A percentile compares a stretch with the other conserved stretches of the same genome.
phyloP scores from a whole-genome alignment of 345 rosid genomes.

The Citrus inodora region DNA sequence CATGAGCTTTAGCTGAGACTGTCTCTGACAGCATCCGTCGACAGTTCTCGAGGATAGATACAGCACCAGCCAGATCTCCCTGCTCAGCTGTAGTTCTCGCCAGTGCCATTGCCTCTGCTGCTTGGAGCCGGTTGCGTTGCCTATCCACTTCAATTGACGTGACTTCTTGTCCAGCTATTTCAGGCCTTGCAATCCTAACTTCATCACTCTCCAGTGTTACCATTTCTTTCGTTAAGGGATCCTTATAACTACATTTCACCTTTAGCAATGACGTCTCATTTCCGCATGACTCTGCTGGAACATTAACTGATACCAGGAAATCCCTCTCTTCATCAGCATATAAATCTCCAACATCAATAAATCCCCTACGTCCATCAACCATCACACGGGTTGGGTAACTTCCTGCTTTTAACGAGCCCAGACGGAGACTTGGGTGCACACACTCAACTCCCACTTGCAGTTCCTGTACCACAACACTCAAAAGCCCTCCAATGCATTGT shows the following conservation, averaged over 20 bases:
- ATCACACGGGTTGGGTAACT: slow-evolving; percentile 58
- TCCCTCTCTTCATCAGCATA: slow-evolving; percentile 96
- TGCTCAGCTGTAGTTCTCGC: slow-evolving; percentile 81
- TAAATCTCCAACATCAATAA: slow-evolving; percentile 76
- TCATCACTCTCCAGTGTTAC: slow-evolving; percentile 50
- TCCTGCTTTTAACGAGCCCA: slow-evolving; percentile 72
- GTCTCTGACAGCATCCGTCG: slow-evolving; percentile 55
- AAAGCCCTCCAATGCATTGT: slow-evolving; percentile 94
- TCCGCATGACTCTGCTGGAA: slow-evolving; percentile 51
- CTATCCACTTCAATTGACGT: slow-evolving; percentile 88
- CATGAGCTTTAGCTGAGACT: slow-evolving; percentile 59
- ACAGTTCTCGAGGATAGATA: slow-evolving; percentile 60
- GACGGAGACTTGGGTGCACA: slow-evolving; percentile 40
- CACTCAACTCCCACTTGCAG: slow-evolving; percentile 64
- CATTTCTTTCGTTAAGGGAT: slow-evolving; percentile 69
- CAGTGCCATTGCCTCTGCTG: slow-evolving; percentile 81
- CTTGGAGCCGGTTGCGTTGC: slow-evolving; percentile 85
- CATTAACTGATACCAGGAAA: slow-evolving; percentile 71
- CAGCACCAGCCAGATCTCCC: slow-evolving; percentile 73
- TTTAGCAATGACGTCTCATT: slow-evolving; percentile 55
- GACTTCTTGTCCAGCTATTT: slow-evolving; percentile 36
- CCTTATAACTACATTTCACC: slow-evolving; percentile 73
- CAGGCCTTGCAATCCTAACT: slow-evolving; percentile 59
- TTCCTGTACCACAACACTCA: slow-evolving; percentile 93
- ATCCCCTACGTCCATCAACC: slow-evolving; percentile 46